A percentile compares a stretch with the other conserved stretches of the same genome.
phyloP scores from a whole-genome alignment of 2,329 filamentous ascomycete genomes.

The Aspergillus neotritici region DNA sequence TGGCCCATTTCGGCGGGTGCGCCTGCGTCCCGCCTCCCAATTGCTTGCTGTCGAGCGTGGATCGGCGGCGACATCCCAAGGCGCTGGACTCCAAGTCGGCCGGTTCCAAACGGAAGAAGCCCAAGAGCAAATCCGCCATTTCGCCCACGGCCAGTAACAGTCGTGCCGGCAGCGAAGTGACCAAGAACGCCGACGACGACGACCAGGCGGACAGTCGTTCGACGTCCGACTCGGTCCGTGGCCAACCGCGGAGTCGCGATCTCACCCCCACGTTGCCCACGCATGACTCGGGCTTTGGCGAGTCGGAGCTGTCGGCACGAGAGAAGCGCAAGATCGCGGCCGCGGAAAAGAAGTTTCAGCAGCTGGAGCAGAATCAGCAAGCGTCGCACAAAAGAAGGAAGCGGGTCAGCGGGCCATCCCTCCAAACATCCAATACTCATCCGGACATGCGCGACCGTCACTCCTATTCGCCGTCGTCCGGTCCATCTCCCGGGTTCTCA shows the following conservation, averaged over 20 bases:
- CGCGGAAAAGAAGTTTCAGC: conserved; percentile 57
- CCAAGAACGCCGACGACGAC: conserved; percentile 50
- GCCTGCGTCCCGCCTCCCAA: conserved; percentile 37
- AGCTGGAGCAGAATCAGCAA: conserved; percentile 54
- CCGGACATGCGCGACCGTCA: conserved; percentile 30
- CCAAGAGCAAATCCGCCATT: conserved; percentile 41
- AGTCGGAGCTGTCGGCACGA: conserved; percentile 54
- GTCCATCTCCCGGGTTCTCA: conserved; percentile 22
- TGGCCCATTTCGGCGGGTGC: conserved; percentile 47
- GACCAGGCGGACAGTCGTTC: conserved; percentile 53
- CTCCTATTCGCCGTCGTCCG: conserved; percentile 34
- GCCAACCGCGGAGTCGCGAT: conserved; percentile 55
- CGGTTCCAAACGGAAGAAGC: conserved; percentile 45
- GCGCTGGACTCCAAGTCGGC: conserved; percentile 24
- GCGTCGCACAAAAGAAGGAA: conserved; percentile 49
- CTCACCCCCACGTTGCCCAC: conserved; percentile 54
- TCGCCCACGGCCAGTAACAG: conserved; percentile 55
- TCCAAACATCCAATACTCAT: conserved; percentile 39
- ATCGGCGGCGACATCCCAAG: conserved; percentile 38
- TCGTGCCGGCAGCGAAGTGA: conserved; percentile 55
- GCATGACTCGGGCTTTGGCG: conserved; percentile 35
- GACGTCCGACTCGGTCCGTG: conserved; percentile 51
- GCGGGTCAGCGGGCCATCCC: conserved; percentile 51
- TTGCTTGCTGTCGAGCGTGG: conserved; percentile 40
- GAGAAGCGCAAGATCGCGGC: conserved; percentile 60